phyloP scores from a whole-genome alignment of 179 eudicot species.

The Spinacia oleracea region DNA sequence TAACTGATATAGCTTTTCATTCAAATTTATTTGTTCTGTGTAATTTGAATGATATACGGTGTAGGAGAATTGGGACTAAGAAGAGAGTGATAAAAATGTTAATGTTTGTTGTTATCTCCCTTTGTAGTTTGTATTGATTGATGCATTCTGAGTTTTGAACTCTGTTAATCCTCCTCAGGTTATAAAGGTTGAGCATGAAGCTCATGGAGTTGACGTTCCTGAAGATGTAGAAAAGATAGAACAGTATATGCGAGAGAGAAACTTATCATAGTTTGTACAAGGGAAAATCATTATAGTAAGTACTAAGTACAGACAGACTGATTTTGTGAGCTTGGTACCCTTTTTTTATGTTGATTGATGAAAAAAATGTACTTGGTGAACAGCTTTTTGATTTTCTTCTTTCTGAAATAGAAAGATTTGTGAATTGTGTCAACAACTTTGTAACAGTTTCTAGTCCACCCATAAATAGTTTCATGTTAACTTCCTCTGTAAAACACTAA shows the following conservation, averaged over 20 bases:
- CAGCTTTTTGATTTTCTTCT: neutral
- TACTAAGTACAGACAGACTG: neutral
- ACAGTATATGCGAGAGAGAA: conserved; percentile 68
- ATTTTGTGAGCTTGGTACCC: neutral
- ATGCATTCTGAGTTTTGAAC: neutral
- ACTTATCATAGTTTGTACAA: conserved; percentile 43
- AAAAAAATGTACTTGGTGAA: neutral
- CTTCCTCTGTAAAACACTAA: neutral
- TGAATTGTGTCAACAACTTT: neutral
- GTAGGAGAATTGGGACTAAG: no score
- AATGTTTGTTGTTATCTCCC: no score
- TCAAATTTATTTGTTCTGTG: neutral
- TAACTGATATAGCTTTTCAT: neutral
- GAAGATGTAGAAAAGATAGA: conserved; percentile 91
- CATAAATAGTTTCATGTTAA: neutral
- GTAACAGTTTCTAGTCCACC: neutral
- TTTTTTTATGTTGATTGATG: neutral
- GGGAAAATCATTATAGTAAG: neutral
- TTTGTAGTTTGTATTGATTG: no score
- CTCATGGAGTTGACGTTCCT: conserved; percentile 90
- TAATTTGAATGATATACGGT: no score
- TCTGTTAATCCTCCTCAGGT: conserved; percentile 42
- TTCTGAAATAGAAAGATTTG: neutral
- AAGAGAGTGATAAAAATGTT: no score
- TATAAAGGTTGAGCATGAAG: conserved; percentile 90